These are phyloP conservation scores for Saccharum hybrid DNA, from an alignment of 202 grass and related monocot species.

Conservation along the genomic window DNA sequence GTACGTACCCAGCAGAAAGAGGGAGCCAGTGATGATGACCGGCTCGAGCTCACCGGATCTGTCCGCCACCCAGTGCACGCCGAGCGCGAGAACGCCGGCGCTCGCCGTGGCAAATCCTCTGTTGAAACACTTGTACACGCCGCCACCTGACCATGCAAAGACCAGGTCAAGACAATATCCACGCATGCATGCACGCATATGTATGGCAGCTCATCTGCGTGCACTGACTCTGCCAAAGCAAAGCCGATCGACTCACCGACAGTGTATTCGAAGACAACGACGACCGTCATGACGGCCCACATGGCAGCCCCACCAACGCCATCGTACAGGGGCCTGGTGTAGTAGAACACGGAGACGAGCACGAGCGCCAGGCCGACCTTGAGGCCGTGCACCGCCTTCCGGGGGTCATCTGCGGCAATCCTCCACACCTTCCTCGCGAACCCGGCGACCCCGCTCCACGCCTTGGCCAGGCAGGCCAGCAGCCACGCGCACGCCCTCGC, in stretches of 20 bases:
- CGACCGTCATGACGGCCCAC: conserved; percentile 95
- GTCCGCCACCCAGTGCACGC: conserved; percentile 75
- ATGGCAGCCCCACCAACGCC: conserved; percentile 79
- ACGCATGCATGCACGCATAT: not conserved
- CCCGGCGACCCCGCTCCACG: conserved; percentile 14
- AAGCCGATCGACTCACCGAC: conserved; percentile 62
- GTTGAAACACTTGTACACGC: conserved; percentile 93
- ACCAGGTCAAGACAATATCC: not conserved
- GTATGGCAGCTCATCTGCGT: not conserved
- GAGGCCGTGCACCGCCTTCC: conserved; percentile 69
- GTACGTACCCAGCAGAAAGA: conserved; percentile 76
- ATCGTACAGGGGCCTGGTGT: conserved; percentile 75
- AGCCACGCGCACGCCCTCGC: conserved; percentile 51
- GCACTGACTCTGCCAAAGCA: not conserved
- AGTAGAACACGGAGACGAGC: conserved; percentile 81
- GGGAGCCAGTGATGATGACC: conserved; percentile 56
- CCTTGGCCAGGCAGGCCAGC: not conserved
- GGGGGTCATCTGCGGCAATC: conserved; percentile 73
- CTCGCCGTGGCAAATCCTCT: conserved; percentile 67
- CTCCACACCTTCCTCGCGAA: conserved; percentile 62
- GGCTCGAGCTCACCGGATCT: conserved; percentile 70
- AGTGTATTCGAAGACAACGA: conserved; percentile 87
- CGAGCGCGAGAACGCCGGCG: conserved; percentile 67
- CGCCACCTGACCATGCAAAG: conserved; percentile 58
- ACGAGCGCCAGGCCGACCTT: conserved; percentile 80